phyloP scores from a whole-genome alignment of 305 asterid genomes.

The Withania somnifera region DNA sequence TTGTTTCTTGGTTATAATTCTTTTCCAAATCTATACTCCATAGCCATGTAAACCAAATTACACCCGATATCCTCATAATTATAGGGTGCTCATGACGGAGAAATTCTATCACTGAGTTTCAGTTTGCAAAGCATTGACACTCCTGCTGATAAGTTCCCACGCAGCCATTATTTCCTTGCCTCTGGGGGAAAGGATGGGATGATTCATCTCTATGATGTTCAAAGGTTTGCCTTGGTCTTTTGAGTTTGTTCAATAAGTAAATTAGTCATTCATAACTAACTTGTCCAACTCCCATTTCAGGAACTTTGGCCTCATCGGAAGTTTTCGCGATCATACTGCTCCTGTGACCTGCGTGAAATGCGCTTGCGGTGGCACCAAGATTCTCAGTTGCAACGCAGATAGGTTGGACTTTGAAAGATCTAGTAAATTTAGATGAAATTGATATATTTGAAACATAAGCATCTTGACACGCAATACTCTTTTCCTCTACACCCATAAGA shows the following conservation, averaged over 20 bases:
- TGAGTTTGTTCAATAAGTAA: conserved; percentile 7
- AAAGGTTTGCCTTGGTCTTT: conserved; percentile 30
- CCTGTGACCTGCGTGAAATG: conserved; percentile 42
- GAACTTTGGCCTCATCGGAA: conserved; percentile 41
- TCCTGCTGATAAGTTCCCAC: conserved; percentile 15
- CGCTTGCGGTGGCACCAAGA: conserved; percentile 31
- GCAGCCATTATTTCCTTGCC: conserved; percentile 32
- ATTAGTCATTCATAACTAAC: not conserved
- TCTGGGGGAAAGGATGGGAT: conserved; percentile 50
- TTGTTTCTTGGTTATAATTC: not conserved
- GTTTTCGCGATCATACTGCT: conserved; percentile 39
- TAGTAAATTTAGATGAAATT: not conserved
- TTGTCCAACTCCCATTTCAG: conserved; percentile 19
- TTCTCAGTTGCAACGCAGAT: conserved; percentile 45
- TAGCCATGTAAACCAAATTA: not conserved
- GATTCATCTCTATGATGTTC: conserved; percentile 44
- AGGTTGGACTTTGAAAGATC: conserved; percentile 29
- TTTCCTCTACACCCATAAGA: not conserved
- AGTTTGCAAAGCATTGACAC: conserved; percentile 23
- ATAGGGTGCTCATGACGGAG: conserved; percentile 55
- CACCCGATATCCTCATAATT: not conserved
- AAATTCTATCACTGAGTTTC: conserved; percentile 49
- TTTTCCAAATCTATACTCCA: not conserved
- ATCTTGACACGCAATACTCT: not conserved
- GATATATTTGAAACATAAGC: not conserved